Evolutionary conservation across 257 asterid genomes (phyloP).

Genomic region (Misopates orontium): DNA sequence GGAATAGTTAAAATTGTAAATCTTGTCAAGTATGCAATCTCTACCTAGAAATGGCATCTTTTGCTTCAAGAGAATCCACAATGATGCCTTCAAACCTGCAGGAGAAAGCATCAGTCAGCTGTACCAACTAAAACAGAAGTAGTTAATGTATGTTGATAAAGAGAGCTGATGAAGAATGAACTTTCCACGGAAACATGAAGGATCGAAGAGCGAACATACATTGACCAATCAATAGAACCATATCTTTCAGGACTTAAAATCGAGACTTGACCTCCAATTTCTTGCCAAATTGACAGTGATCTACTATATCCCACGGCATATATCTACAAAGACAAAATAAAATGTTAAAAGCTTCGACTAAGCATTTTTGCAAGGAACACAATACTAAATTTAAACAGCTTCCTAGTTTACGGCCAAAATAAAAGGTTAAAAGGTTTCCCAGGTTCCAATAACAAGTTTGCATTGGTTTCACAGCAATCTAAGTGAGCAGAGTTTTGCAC

Average conservation of each 20-base stretch:
- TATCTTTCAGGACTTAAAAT: constrained; percentile 71
- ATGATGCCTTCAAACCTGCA: constrained; percentile 89
- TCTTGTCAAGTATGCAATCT: neutral
- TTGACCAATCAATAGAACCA: constrained; percentile 85
- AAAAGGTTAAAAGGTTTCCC: neutral
- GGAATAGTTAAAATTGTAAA: too few species aligned
- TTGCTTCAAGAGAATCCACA: constrained; percentile 84
- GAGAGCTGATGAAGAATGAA: constrained; percentile 20
- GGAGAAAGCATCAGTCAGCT: constrained; percentile 36
- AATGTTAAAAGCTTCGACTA: constrained; percentile 10
- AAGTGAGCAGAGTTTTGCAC: too few species aligned
- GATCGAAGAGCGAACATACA: constrained; percentile 53
- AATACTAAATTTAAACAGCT: neutral
- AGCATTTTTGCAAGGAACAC: constrained; percentile 2
- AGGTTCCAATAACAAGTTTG: constrained; percentile 21
- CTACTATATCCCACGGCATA: constrained; percentile 74
- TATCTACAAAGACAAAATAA: constrained; percentile 51
- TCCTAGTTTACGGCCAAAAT: neutral
- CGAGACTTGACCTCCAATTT: constrained; percentile 71
- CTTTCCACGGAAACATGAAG: constrained; percentile 26
- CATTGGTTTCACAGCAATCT: constrained; percentile 3
- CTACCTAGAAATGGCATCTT: constrained; percentile 76
- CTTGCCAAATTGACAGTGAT: constrained; percentile 73
- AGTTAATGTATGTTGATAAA: constrained; percentile 6
- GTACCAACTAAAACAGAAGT: constrained; percentile 20